A percentile compares a stretch with the other conserved stretches of the same genome.
These are phyloP conservation scores for Penicillium sp. DNA, from an alignment of 2,329 filamentous ascomycete genomes.

Conservation along the genomic window DNA sequence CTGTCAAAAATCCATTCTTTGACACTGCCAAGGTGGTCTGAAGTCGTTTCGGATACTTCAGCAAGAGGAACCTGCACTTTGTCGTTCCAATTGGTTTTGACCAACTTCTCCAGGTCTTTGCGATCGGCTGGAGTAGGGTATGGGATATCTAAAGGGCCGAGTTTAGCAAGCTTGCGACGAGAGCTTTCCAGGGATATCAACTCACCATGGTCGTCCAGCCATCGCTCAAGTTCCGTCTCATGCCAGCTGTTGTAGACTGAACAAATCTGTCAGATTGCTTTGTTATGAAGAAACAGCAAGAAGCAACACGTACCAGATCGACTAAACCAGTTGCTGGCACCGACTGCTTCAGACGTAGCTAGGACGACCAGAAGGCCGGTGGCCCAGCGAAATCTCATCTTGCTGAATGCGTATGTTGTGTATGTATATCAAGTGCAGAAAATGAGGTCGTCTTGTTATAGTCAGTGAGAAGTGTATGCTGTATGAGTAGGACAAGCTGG, in stretches of 20 bases:
- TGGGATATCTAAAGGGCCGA: slow-evolving; percentile 58
- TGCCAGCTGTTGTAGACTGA: slow-evolving; percentile 98
- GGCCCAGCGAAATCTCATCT: slow-evolving; percentile 71
- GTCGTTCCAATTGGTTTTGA: slow-evolving; percentile 83
- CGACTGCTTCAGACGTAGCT: slow-evolving; percentile 61
- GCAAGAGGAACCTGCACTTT: slow-evolving; percentile 70
- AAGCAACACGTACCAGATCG: slow-evolving; percentile 66
- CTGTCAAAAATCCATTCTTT: slow-evolving; percentile 90
- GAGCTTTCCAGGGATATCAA: too few relatives aligned
- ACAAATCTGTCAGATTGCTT: background rate
- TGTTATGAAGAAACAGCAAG: background rate
- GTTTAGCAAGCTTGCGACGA: background rate
- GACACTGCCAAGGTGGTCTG: slow-evolving; percentile 66
- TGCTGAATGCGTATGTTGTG: background rate
- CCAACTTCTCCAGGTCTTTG: slow-evolving; percentile 88
- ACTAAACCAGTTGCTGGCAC: slow-evolving; percentile 78
- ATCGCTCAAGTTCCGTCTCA: slow-evolving; percentile 93
- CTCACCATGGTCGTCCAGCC: slow-evolving; percentile 78
- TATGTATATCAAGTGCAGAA: background rate
- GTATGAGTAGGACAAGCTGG: background rate
- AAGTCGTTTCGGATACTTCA: slow-evolving; percentile 71
- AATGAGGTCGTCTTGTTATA: too few relatives aligned
- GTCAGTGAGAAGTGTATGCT: background rate
- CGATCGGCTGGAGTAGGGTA: slow-evolving; percentile 88
- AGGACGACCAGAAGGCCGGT: slow-evolving; percentile 68